Conservation (phyloP, 2,329 filamentous ascomycete species). For the Leptodontidium sp. region DNA sequence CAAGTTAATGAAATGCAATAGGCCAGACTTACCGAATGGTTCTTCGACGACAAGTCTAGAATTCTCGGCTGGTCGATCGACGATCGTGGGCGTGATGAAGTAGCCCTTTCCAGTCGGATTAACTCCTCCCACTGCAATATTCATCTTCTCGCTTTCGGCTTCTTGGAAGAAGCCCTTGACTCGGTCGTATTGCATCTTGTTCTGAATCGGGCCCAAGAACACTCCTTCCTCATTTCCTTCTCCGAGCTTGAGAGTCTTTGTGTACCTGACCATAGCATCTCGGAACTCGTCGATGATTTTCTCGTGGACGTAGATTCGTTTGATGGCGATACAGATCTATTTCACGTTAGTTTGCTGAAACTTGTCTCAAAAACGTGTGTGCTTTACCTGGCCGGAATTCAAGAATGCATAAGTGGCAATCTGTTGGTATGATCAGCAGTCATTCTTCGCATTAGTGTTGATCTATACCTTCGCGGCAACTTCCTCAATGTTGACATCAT, state of each 20-base stretch:
- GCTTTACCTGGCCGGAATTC: constrained; percentile 52
- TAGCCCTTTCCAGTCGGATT: constrained; percentile 55
- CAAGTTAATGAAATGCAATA: background rate
- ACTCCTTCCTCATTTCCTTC: constrained; percentile 30
- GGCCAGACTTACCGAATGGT: constrained; percentile 60
- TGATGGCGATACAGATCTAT: constrained; percentile 39
- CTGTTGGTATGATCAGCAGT: background rate
- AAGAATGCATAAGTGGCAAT: constrained; percentile 58
- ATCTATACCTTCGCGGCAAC: constrained; percentile 43
- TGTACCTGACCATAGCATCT: constrained; percentile 33
- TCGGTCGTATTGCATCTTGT: constrained; percentile 46
- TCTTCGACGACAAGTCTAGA: constrained; percentile 65
- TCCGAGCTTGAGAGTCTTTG: constrained; percentile 30
- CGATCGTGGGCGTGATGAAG: constrained; percentile 66
- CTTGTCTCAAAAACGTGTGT: background rate
- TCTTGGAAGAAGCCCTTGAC: constrained; percentile 64
- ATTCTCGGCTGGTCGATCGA: constrained; percentile 63
- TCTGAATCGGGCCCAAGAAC: constrained; percentile 37
- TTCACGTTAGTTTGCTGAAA: constrained; percentile 60
- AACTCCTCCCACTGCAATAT: constrained; percentile 56
- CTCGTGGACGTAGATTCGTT: constrained; percentile 39
- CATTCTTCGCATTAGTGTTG: too few species aligned
- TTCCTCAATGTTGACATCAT: constrained; percentile 60
- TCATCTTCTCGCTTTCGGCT: constrained; percentile 60
- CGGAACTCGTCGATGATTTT: constrained; percentile 37